Percentiles rank a stretch among this genome's conserved stretches.
phyloP scores from a whole-genome alignment of 805 yeast species.

The Wickerhamomyces xylosicus region DNA sequence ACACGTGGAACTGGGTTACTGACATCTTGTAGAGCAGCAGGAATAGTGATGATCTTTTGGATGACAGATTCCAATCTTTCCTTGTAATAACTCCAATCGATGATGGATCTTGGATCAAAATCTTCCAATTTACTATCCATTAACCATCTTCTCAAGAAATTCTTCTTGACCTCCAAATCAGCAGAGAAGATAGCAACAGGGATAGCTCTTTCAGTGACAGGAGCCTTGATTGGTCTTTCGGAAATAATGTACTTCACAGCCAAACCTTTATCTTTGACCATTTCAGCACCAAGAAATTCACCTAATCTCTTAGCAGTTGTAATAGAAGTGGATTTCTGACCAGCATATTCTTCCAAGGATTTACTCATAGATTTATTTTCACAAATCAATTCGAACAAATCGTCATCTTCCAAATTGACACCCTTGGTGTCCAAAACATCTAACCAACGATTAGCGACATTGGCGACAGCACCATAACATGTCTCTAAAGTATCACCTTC shows the following conservation, averaged over 20 bases:
- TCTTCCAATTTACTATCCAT: conserved; percentile 64
- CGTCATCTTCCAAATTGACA: conserved; percentile 81
- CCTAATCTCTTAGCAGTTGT: conserved; percentile 92
- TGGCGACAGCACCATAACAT: conserved; percentile 85
- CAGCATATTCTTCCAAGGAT: conserved; percentile 78
- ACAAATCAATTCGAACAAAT: conserved; percentile 87
- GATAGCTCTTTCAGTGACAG: conserved; percentile 91
- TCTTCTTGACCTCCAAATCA: conserved; percentile 57
- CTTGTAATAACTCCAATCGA: conserved; percentile 90
- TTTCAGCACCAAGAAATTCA: conserved; percentile 89
- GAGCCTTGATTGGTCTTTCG: conserved; percentile 70
- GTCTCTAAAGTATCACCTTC: conserved; percentile 71
- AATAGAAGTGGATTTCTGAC: conserved; percentile 88
- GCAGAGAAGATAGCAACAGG: conserved; percentile 95
- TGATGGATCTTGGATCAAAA: conserved; percentile 79
- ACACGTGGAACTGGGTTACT: conserved; percentile 92
- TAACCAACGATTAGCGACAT: conserved; percentile 91
- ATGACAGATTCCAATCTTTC: conserved; percentile 89
- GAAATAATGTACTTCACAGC: conserved; percentile 93
- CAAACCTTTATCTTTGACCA: conserved; percentile 93
- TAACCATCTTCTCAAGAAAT: conserved; percentile 79
- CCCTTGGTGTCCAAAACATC: conserved; percentile 90
- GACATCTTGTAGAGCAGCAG: conserved; percentile 89
- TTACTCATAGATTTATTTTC: conserved; percentile 95
- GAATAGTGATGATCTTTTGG: conserved; percentile 91